Conservation (phyloP, 2,329 filamentous ascomycete species). For the Blumeria graminis region DNA sequence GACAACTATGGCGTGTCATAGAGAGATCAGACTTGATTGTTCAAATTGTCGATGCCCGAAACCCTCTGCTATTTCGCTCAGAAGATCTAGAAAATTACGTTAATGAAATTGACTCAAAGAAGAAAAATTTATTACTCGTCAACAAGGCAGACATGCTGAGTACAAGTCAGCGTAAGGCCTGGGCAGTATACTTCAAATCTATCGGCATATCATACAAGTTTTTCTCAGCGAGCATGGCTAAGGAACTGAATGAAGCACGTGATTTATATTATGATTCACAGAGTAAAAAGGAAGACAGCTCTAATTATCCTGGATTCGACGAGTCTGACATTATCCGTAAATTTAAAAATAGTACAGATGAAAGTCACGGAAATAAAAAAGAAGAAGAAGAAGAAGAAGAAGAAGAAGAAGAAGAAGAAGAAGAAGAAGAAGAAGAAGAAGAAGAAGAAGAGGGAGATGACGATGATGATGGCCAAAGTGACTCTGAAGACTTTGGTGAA, state of each 20-base stretch:
- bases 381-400: slow-evolving; percentile 15
- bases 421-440: slow-evolving; percentile 6
- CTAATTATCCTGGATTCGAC: slow-evolving; percentile 7
- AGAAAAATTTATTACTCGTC: slow-evolving; percentile 77
- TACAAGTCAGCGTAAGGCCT: slow-evolving; percentile 49
- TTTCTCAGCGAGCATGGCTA: slow-evolving; percentile 83
- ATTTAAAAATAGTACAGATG: slow-evolving; percentile 10
- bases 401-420: slow-evolving; percentile 14
- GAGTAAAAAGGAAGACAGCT: slow-evolving; percentile 13
- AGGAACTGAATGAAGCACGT: slow-evolving; percentile 60
- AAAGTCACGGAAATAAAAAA: slow-evolving; percentile 7
- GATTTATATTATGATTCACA: slow-evolving; percentile 23
- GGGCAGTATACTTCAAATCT: slow-evolving; percentile 68
- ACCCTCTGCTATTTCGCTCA: slow-evolving; percentile 79
- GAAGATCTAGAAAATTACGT: slow-evolving; percentile 88
- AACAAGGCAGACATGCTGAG: slow-evolving; percentile 99
- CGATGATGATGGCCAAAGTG: slow-evolving; percentile 14
- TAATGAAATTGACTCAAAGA: slow-evolving; percentile 68
- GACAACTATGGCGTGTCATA: slow-evolving; percentile 93
- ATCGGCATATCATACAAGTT: slow-evolving; percentile 77
- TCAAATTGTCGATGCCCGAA: slow-evolving; percentile 93
- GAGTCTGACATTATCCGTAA: slow-evolving; percentile 20
- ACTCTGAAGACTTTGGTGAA: slow-evolving; percentile 6
- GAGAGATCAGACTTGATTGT: slow-evolving; percentile 88
- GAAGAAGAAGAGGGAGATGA: slow-evolving; percentile 2